Evolutionary conservation across 2,329 filamentous ascomycete species (phyloP).

Genomic region (Davidsoniella eucalypti): DNA sequence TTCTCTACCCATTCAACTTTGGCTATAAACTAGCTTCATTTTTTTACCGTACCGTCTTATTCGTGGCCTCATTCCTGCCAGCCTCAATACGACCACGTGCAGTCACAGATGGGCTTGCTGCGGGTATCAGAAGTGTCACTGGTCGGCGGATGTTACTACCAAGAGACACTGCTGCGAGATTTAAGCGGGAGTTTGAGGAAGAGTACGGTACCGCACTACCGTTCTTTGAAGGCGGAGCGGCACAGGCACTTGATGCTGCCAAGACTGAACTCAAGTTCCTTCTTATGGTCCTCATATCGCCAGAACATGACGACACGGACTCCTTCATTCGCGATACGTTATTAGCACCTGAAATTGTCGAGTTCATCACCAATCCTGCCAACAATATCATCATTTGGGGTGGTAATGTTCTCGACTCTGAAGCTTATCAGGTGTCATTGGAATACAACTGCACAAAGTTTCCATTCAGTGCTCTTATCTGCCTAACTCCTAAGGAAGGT

Average conservation of each 20-base stretch:
- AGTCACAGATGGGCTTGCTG: slow-evolving; percentile 35
- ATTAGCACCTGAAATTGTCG: slow-evolving; percentile 54
- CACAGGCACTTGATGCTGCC: slow-evolving; percentile 75
- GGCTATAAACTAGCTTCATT: slow-evolving; percentile 57
- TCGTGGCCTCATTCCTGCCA: slow-evolving; percentile 67
- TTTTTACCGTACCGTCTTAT: slow-evolving; percentile 55
- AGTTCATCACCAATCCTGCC: slow-evolving; percentile 55
- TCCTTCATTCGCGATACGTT: slow-evolving; percentile 71
- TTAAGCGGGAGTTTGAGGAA: slow-evolving; percentile 88
- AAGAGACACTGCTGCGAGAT: slow-evolving; percentile 72
- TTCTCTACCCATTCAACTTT: slow-evolving; percentile 50
- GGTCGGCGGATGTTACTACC: slow-evolving; percentile 65
- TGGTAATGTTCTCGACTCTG: slow-evolving; percentile 80
- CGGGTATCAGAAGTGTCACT: slow-evolving; percentile 41
- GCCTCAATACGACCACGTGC: slow-evolving; percentile 40
- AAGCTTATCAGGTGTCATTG: slow-evolving; percentile 83
- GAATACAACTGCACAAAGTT: slow-evolving; percentile 84
- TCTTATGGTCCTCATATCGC: slow-evolving; percentile 72
- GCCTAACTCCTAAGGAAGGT: slow-evolving; percentile 70
- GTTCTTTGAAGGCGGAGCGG: slow-evolving; percentile 79
- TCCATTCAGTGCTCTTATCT: slow-evolving; percentile 73
- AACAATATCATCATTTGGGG: slow-evolving; percentile 84
- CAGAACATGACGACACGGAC: slow-evolving; percentile 85
- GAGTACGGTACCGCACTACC: slow-evolving; percentile 63
- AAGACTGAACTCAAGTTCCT: slow-evolving; percentile 87